These are phyloP conservation scores for Colletotrichum incanum DNA, from an alignment of 2,329 filamentous ascomycete genomes.

Conservation along the genomic window DNA sequence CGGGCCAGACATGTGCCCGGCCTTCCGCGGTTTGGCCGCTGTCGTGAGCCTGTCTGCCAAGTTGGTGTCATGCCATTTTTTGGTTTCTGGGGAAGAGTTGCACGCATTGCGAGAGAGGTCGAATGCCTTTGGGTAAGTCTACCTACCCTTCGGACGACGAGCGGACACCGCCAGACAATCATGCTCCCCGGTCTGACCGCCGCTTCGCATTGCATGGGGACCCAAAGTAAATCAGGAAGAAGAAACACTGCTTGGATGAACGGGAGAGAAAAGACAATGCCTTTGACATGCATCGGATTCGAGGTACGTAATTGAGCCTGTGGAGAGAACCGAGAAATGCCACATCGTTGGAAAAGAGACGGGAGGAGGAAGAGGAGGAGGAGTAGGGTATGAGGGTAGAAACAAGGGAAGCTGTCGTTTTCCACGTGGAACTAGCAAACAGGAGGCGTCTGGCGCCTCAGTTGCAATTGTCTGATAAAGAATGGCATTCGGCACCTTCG, in stretches of 20 bases:
- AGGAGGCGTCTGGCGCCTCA: neutral
- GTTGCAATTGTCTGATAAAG: neutral
- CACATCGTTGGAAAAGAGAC: neutral
- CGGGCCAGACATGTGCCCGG: neutral
- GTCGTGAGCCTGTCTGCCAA: neutral
- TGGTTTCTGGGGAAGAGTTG: neutral
- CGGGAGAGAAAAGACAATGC: neutral
- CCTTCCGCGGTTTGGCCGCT: neutral
- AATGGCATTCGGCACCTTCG: slow-evolving; percentile 1
- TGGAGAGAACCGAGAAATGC: neutral
- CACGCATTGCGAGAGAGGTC: neutral
- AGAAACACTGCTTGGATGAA: neutral
- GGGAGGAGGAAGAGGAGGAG: neutral
- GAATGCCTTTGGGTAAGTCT: neutral
- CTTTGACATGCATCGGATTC: neutral
- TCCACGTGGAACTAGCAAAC: neutral
- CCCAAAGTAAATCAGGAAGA: neutral
- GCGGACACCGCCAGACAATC: neutral
- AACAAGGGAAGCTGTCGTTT: neutral
- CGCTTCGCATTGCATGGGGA: neutral
- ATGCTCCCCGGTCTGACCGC: slow-evolving; percentile 15
- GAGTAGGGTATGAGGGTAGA: too few relatives aligned
- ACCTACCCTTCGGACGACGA: slow-evolving; percentile 1
- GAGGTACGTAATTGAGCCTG: neutral
- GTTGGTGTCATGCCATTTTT: neutral